A percentile compares a stretch with the other conserved stretches of the same genome.
These are phyloP conservation scores for Pichia sp. DNA, from an alignment of 1,139 yeast genomes.

Conservation along the genomic window DNA sequence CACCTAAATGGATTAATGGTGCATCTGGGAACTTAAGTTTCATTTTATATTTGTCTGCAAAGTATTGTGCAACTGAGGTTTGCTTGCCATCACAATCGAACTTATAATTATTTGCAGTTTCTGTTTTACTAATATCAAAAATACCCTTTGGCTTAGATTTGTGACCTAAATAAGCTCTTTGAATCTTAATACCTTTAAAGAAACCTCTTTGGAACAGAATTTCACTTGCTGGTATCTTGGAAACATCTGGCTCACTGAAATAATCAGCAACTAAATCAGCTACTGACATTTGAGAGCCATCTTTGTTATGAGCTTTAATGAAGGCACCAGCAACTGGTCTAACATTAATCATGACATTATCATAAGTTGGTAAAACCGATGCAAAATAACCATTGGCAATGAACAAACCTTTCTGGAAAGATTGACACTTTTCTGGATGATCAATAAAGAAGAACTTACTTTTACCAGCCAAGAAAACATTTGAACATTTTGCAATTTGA, in stretches of 20 bases:
- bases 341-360: conserved; percentile 20
- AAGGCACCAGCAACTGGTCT: conserved; percentile 23
- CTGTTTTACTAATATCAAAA: conserved; percentile 17
- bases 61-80: conserved; percentile 20
- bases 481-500: conserved; percentile 18
- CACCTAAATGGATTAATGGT: conserved; percentile 23
- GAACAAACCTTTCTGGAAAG: conserved; percentile 21
- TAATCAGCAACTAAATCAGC: conserved; percentile 22
- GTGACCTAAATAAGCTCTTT: conserved; percentile 20
- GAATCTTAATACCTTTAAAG: conserved; percentile 21
- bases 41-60: conserved; percentile 15
- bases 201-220: conserved; percentile 16
- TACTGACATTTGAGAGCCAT: conserved; percentile 22
- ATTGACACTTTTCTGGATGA: conserved; percentile 20
- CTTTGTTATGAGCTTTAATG: conserved; percentile 20
- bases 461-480: conserved; percentile 26
- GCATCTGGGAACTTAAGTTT: conserved; percentile 20
- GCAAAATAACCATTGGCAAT: conserved; percentile 22
- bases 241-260: conserved; percentile 17
- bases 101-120: conserved; percentile 18
- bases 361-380: conserved; percentile 22
- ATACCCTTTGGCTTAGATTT: conserved; percentile 22
- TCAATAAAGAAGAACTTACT: conserved; percentile 28
- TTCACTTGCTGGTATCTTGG: conserved; percentile 12
- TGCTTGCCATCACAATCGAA: conserved; percentile 20